These are phyloP conservation scores for Bipolaris cookei DNA, from an alignment of 2,329 filamentous ascomycete species.

Conservation along the genomic window DNA sequence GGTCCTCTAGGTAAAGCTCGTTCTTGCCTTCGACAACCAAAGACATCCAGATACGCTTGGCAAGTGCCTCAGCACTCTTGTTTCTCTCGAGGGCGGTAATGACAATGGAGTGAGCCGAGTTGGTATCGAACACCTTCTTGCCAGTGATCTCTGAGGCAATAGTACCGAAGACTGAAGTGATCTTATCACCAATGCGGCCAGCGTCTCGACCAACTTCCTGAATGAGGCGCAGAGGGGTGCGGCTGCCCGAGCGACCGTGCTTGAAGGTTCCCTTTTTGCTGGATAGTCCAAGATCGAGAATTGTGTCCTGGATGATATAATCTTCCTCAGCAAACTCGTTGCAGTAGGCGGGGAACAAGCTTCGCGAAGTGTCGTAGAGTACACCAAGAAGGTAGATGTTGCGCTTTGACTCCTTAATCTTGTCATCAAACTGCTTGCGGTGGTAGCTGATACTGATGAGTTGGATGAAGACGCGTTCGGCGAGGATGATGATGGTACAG, in stretches of 20 bases:
- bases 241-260: constrained; percentile 64
- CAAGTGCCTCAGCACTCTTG: constrained; percentile 85
- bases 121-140: constrained; percentile 92
- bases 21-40: constrained; percentile 92
- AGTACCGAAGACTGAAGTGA: constrained; percentile 91
- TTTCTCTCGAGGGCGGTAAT: constrained; percentile 86
- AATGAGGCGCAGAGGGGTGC: constrained; percentile 80
- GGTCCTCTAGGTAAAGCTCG: constrained; percentile 77
- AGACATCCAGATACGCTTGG: constrained; percentile 96
- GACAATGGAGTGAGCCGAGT: constrained; percentile 87
- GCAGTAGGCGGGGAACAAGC: constrained; percentile 91
- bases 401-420: constrained; percentile 88
- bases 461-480: constrained; percentile 80
- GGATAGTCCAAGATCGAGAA: constrained; percentile 65
- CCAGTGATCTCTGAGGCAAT: constrained; percentile 94
- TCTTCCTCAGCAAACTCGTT: constrained; percentile 90
- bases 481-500: constrained; percentile 72
- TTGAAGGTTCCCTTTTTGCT: constrained; percentile 58
- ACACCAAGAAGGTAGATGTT: constrained; percentile 81
- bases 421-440: constrained; percentile 78
- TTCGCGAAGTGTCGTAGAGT: constrained; percentile 87
- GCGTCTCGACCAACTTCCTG: constrained; percentile 68
- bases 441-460: constrained; percentile 86
- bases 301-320: constrained; percentile 80
- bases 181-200: constrained; percentile 86